Conservation (phyloP, 2,329 filamentous ascomycete genomes). For the Didymella segeticola region DNA sequence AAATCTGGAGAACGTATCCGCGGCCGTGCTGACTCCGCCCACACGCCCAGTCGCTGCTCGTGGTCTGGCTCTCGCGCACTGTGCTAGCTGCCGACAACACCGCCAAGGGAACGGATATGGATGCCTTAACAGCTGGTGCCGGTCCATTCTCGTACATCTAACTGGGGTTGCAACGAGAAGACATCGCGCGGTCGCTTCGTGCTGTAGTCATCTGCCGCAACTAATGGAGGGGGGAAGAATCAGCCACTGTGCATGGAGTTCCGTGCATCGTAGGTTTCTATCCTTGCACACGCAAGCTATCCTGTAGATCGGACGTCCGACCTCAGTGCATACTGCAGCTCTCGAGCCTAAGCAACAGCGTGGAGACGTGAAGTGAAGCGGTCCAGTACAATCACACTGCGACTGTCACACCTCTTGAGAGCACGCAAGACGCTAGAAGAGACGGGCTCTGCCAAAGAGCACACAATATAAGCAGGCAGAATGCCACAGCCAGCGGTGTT, state of each 20-base stretch:
- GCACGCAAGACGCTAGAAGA: background rate
- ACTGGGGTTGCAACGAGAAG: background rate
- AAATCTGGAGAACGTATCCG: conserved; percentile 12
- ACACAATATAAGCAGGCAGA: background rate
- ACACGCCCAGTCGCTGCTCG: background rate
- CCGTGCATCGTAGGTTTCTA: background rate
- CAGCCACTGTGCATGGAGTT: background rate
- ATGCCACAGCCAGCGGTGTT: background rate
- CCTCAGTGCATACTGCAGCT: background rate
- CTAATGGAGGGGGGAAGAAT: background rate
- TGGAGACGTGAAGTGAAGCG: too few species aligned
- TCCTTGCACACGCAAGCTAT: background rate
- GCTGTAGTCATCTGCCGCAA: background rate
- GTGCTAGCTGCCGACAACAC: background rate
- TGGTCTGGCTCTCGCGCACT: background rate
- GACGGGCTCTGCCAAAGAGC: background rate
- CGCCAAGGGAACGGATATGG: conserved; percentile 4
- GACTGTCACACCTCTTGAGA: background rate
- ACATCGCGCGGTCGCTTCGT: background rate
- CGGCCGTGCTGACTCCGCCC: conserved; percentile 8
- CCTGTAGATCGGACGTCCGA: conserved; percentile 1
- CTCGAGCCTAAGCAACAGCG: background rate
- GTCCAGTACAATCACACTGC: background rate
- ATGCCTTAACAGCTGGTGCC: background rate
- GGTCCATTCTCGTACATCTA: conserved; percentile 4